Base-by-base conservation (phyloP, 257 asterid species). In the Solanum clarkiae region DNA sequence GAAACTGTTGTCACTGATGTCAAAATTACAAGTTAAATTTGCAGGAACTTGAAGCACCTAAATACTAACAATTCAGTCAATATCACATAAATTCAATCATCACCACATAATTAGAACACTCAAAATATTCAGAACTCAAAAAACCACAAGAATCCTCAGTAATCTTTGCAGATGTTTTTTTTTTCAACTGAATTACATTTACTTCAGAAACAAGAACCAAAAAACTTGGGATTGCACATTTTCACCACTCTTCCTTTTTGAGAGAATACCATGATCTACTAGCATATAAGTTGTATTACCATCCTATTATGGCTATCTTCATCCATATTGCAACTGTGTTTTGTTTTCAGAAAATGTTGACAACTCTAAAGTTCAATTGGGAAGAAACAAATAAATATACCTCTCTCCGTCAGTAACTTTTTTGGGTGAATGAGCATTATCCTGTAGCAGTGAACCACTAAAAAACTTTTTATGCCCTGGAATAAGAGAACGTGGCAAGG, bases 381-480 rank as follows among this genome's bases (percentile, higher is more conserved):
- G 87, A 63, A 59, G 32, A 55, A 77, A 51, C 51, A 44, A 85
- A 68, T 51, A 45, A 53, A 69, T 51, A 51, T 93, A 97, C 99
- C 99, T 97, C 87, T 93, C 98, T 57, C 94, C 97, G 86, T 95
- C 94, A 85, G 90, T 93, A 80, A 87, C 71, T 87, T 87, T 93
- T 89, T 90, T 94, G 55, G 94, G 89, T 53, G 93, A 89, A 84
- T 79, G 86, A 86, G 80, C 86, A 81, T 88, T 90, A 80, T 94
- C 98, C 88, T 87, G 98, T 86, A 91, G 84, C 82, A 91, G 85
- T 87, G 97, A 88, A 91, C 91, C 89, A 86, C 98, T 91, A 86
- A 88, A 85, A 80, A 82, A 55, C 22, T 87, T 91, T 87, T 89
- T 88, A 74, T 82, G 88, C 80, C 90, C 97, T 24, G 90, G 89